Evolutionary conservation across 768 basidiomycete genomes (phyloP), one percentile per base, ranked within the genome.

Genomic region (Tephrocybe sp.): DNA sequence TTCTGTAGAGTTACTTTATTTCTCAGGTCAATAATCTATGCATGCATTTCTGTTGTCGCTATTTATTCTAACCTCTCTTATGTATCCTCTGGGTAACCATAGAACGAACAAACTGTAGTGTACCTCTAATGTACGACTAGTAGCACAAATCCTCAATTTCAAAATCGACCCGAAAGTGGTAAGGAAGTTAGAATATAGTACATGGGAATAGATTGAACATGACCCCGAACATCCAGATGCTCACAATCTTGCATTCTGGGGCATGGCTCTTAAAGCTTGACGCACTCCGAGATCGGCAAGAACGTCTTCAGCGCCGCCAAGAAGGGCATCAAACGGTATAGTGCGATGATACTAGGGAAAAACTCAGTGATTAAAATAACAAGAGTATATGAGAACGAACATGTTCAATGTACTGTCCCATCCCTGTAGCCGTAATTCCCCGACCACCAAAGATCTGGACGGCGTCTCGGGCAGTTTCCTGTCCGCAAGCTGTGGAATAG

Each of bases 371-470:
- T 18, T 10, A 26, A 23, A 26, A 6, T 6, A 2, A 14, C 20
- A 21, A 38, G n/a, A 20, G 30, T 12, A 33, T n/a, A 44, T 38
- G 55, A 38, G 12, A 5, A 77, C 78, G 55, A 55, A 84, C 82
- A 61, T 89, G 86, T 67, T 93, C 90, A 43, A 90, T 80, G 60
- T 77, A 78, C 48, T 73, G 74, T 33, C 90, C 90, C 88, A 92
- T 90, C 15, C 91, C 90, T 1, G 83, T 83, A 64, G 81, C 80
- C 3, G 93, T 94, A 44, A 95, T 81, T 21, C 89, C 92, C 48
- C 93, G 83, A 15, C 92, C 93, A 61, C 91, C 91, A 58, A 93
- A 93, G 54, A 94, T 81, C 69, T 76, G 73, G 15, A 78, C 73
- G 36, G 75, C 74, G 60, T 76, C 76, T 6, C 80, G 75, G 17